Conservation (phyloP, 1,284 basidiomycete species). For the Cryptococcus floricola region DNA sequence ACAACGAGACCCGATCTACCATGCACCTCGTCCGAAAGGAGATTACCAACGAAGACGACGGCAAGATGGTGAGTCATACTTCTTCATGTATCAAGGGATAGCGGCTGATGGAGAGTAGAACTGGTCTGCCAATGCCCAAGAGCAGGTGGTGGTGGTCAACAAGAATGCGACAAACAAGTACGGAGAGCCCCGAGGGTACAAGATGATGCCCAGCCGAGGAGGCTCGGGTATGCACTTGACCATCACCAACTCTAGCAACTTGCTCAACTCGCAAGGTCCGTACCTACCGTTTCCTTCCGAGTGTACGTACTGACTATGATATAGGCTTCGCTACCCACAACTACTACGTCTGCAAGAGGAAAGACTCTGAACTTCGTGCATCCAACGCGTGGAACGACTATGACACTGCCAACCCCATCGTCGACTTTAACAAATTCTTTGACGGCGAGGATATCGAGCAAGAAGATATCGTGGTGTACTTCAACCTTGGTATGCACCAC, state of each 20-base stretch:
- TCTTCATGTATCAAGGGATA: conserved; percentile 23
- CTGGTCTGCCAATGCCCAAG: conserved; percentile 57
- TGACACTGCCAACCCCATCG: conserved; percentile 57
- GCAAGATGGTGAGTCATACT: conserved; percentile 8
- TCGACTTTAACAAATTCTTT: conserved; percentile 39
- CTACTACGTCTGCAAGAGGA: conserved; percentile 63
- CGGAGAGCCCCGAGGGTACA: conserved; percentile 43
- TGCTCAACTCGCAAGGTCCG: conserved; percentile 27
- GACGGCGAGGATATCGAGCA: conserved; percentile 43
- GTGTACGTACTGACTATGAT: background rate
- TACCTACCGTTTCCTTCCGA: background rate
- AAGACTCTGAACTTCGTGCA: conserved; percentile 60
- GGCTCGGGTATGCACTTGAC: conserved; percentile 31
- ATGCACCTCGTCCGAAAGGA: conserved; percentile 9
- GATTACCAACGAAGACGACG: conserved; percentile 16
- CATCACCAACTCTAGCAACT: conserved; percentile 37
- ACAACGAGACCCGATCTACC: conserved; percentile 23
- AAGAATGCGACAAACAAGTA: conserved; percentile 53
- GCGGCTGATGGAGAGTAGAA: conserved; percentile 32
- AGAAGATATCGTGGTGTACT: conserved; percentile 39
- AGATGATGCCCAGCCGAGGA: conserved; percentile 34
- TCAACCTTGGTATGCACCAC: conserved; percentile 28
- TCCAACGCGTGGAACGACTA: conserved; percentile 62
- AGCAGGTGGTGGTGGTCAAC: conserved; percentile 59
- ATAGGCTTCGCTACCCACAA: conserved; percentile 45